Evolutionary conservation across 129 eudicot species (phyloP), one percentile per base, ranked within the genome.

Genomic region (Artemisia annua): DNA sequence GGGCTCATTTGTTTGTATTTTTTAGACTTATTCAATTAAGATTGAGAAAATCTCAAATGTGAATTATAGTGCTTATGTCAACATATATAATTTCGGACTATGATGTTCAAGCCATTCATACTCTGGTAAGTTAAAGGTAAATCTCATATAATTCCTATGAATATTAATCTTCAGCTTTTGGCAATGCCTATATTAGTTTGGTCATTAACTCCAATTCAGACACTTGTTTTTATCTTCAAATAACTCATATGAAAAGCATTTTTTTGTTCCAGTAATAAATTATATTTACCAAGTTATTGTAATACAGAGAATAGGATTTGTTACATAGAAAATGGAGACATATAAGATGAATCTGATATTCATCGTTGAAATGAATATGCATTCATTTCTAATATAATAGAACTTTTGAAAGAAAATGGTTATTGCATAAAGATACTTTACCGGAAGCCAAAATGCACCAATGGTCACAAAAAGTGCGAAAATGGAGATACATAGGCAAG

Each of bases 361-460:
- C 46, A 7, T 39, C 11, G 1, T 39, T 39, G 46, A 7, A 48
- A 69, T 51, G 48, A 61, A 49, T 48, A 70, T 58, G 61, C 69
- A 57, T 32, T 39, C 46, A 39, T 39, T 39, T 3, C 43, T 16
- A 43, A 72, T 39, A 35, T 16, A 43, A 72, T 39, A 35, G 12
- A 44, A 24, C 39, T 69, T 12, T 11, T 1, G 63, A 70, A 2
- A 24, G 46, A 9, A 81, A 55, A 35, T 46, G 56, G 19, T 3
- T n/a, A 48, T 18, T 70, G 28, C n/a, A 74, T 24, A 51, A 24
- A 46, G 67, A 69, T 61, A 73, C 82, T 83, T 12, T 78, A 89
- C 98, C 89, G 95, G 96, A 78, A 92, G 91, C 91, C 91, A 87
- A 77, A 87, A 26, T 52, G 84, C 76, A 55, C 75, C 85, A 6